Evolutionary conservation across 1,139 yeast species (phyloP).

Genomic region (Geotrichum phurueaensis): DNA sequence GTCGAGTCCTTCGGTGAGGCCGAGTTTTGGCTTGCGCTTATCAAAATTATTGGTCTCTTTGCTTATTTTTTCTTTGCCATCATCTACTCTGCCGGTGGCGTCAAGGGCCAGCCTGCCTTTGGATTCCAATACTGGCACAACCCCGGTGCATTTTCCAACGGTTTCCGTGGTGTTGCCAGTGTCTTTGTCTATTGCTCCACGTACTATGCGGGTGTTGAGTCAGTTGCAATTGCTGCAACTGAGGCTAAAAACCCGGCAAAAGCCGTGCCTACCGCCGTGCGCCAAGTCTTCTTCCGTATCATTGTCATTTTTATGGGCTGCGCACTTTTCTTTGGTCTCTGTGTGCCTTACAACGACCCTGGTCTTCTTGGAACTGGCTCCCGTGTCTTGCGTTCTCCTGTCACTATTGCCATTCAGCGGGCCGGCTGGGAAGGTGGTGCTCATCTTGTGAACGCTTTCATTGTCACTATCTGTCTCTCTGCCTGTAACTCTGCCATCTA

Average conservation of each 20-base stretch:
- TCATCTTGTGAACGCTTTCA: constrained; percentile 68
- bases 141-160: constrained; percentile 72
- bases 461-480: constrained; percentile 60
- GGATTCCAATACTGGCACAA: constrained; percentile 72
- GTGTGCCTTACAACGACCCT: constrained; percentile 73
- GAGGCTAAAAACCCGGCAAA: constrained; percentile 78
- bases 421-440: constrained; percentile 69
- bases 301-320: constrained; percentile 73
- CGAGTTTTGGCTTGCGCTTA: constrained; percentile 59
- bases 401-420: constrained; percentile 62
- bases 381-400: constrained; percentile 59
- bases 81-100: constrained; percentile 64
- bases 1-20: constrained; percentile 61
- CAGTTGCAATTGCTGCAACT: constrained; percentile 84
- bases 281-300: constrained; percentile 76
- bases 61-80: constrained; percentile 57
- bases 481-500: constrained; percentile 73
- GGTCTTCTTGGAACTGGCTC: constrained; percentile 35
- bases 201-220: constrained; percentile 74
- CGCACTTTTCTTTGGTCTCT: constrained; percentile 72
- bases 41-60: constrained; percentile 49
- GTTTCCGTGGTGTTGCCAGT: constrained; percentile 62
- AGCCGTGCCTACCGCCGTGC: constrained; percentile 78
- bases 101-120: constrained; percentile 30
- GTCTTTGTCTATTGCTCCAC: constrained; percentile 65